Percentiles rank a stretch among this genome's conserved stretches.
These are phyloP conservation scores for Gossypium gossypioides DNA, from an alignment of 441 rosid genomes.

Conservation along the genomic window DNA sequence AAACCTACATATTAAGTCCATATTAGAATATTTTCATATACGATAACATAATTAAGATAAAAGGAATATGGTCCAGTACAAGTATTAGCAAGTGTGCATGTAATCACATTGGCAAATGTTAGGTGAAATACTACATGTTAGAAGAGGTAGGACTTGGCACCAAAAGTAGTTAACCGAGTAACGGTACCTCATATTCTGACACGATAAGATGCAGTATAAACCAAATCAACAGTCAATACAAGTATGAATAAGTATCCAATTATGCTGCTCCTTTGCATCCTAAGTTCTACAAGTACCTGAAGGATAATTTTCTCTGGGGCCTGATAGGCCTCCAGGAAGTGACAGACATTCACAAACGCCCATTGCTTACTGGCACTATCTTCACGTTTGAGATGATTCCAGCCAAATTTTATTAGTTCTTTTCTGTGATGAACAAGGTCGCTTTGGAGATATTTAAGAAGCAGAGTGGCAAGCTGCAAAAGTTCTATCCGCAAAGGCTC, in stretches of 20 bases:
- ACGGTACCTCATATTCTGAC: background rate
- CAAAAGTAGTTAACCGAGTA: background rate
- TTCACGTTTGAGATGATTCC: slow-evolving; percentile 99
- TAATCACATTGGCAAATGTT: background rate
- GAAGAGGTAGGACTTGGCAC: background rate
- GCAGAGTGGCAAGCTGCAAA: slow-evolving; percentile 93
- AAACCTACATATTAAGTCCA: slow-evolving; percentile 56
- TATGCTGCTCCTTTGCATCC: background rate
- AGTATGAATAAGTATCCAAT: background rate
- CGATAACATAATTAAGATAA: background rate
- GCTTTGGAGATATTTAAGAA: slow-evolving; percentile 88
- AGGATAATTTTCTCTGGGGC: slow-evolving; percentile 98
- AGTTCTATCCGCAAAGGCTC: slow-evolving; percentile 98
- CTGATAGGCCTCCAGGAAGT: slow-evolving; percentile 98
- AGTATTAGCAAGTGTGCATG: background rate
- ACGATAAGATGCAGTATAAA: background rate
- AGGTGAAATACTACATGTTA: background rate
- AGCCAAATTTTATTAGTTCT: slow-evolving; percentile 97
- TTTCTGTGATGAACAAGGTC: slow-evolving; percentile 96
- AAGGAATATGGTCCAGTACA: background rate
- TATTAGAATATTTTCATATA: background rate
- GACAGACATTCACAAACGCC: slow-evolving; percentile 99
- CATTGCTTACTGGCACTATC: slow-evolving; percentile 99
- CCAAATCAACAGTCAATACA: background rate
- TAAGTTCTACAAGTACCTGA: slow-evolving; percentile 48